Conservation (phyloP, 257 asterid species). For the Capsicum pubescens region DNA sequence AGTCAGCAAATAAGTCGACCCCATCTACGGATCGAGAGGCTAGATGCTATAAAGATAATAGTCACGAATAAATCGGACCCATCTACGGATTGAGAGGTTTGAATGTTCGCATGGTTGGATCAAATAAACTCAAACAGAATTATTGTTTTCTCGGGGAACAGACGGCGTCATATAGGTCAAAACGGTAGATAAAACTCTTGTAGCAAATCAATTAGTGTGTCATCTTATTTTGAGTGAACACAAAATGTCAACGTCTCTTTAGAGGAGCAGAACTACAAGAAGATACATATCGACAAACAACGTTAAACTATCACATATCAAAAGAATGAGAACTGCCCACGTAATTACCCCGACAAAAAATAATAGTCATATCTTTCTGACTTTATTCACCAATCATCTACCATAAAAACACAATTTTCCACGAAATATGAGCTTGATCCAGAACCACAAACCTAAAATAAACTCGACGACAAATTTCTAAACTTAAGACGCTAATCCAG, state of each 20-base stretch:
- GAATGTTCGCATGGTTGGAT: background rate
- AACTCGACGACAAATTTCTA: background rate
- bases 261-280: background rate
- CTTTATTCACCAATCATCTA: constrained; percentile 6
- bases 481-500: background rate
- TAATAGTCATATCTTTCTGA: background rate
- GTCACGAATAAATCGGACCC: background rate
- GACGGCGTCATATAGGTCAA: constrained; percentile 2
- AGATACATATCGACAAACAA: constrained; percentile 1
- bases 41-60: background rate
- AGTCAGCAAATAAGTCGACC: background rate
- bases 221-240: background rate
- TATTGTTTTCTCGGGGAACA: background rate
- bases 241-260: background rate
- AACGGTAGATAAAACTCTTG: background rate
- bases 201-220: background rate
- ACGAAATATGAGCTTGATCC: background rate
- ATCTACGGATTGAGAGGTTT: background rate
- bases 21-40: background rate
- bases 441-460: background rate
- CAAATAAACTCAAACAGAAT: background rate
- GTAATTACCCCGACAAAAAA: background rate
- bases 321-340: background rate
- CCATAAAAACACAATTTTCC: constrained; percentile 19
- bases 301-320: background rate